phyloP scores from a whole-genome alignment of 192 early-diverging fungal genomes.

The Coemansia biformis region DNA sequence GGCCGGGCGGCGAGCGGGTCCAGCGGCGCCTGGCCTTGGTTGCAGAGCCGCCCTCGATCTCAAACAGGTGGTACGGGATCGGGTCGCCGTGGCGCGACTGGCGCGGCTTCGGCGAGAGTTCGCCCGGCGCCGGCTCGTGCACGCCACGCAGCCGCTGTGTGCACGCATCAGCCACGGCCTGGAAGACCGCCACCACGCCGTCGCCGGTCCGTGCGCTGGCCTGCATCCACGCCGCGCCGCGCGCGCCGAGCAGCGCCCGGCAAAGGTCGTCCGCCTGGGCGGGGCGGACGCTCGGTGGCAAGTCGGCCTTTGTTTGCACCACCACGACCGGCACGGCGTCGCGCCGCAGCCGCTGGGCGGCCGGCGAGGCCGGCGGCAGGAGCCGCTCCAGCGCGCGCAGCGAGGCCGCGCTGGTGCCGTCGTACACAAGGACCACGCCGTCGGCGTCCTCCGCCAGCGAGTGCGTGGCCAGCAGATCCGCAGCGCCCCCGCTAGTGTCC shows the following conservation, averaged over 20 bases:
- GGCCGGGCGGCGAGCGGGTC: not conserved
- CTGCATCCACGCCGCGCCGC: slow-evolving; percentile 12
- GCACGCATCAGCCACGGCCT: slow-evolving; percentile 21
- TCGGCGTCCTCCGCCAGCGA: slow-evolving; percentile 42
- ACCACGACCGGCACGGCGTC: slow-evolving; percentile 10
- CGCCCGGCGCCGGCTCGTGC: not conserved
- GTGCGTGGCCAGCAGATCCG: slow-evolving; percentile 11
- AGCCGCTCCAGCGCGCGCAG: slow-evolving; percentile 11
- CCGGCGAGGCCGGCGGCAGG: not conserved
- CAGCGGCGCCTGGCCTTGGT: not conserved
- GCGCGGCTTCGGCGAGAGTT: not conserved
- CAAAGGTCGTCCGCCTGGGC: slow-evolving; percentile 14
- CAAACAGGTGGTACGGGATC: slow-evolving; percentile 25
- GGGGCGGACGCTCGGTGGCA: not conserved
- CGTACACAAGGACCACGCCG: slow-evolving; percentile 32
- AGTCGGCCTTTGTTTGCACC: slow-evolving; percentile 28
- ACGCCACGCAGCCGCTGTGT: slow-evolving; percentile 4
- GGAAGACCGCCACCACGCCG: slow-evolving; percentile 25
- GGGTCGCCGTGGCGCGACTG: slow-evolving; percentile 45
- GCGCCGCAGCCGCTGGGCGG: not conserved
- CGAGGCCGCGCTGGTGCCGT: slow-evolving; percentile 4
- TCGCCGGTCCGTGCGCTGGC: slow-evolving; percentile 33
- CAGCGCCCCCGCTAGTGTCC: slow-evolving; percentile 30
- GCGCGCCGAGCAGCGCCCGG: slow-evolving; percentile 2
- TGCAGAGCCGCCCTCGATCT: slow-evolving; percentile 8